Percentiles rank a stretch among this genome's conserved stretches.
phyloP scores from a whole-genome alignment of 73 alveolate genomes.

The Chromera velia region DNA sequence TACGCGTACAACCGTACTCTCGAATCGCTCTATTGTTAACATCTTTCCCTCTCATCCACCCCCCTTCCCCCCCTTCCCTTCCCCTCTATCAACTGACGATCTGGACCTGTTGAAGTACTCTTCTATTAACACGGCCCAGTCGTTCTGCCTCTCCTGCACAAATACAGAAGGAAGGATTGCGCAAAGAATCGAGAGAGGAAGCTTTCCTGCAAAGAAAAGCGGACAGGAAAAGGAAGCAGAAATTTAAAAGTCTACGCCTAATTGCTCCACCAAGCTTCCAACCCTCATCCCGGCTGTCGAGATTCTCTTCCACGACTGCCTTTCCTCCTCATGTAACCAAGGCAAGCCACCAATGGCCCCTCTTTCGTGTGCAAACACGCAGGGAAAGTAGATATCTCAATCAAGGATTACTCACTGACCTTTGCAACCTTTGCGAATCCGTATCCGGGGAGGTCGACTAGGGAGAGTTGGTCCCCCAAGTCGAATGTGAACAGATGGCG shows the following conservation, averaged over 20 bases:
- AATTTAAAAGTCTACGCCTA: too few species aligned
- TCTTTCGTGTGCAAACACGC: not conserved
- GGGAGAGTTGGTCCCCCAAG: not conserved
- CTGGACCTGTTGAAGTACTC: not conserved
- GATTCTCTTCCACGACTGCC: not conserved
- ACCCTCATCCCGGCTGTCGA: not conserved
- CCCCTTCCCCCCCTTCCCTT: too few species aligned
- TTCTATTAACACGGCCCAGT: not conserved
- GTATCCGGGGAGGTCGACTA: constrained; percentile 1
- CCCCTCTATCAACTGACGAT: too few species aligned
- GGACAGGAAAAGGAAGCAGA: too few species aligned
- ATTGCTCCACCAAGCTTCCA: too few species aligned
- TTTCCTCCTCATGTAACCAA: not conserved
- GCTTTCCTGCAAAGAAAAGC: too few species aligned
- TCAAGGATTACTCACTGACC: too few species aligned
- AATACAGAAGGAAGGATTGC: not conserved
- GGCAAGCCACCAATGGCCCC: not conserved
- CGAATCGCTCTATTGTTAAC: too few species aligned
- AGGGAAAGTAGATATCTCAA: not conserved
- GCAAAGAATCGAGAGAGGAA: too few species aligned
- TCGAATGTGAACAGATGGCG: constrained; percentile 1
- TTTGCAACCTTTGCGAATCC: not conserved
- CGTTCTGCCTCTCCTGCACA: not conserved
- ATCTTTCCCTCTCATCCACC: too few species aligned
- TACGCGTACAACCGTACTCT: too few species aligned